Evolutionary conservation across 352 stramenopile species (phyloP), one percentile per base, ranked within the genome.

Genomic region (Peronospora destructor): DNA sequence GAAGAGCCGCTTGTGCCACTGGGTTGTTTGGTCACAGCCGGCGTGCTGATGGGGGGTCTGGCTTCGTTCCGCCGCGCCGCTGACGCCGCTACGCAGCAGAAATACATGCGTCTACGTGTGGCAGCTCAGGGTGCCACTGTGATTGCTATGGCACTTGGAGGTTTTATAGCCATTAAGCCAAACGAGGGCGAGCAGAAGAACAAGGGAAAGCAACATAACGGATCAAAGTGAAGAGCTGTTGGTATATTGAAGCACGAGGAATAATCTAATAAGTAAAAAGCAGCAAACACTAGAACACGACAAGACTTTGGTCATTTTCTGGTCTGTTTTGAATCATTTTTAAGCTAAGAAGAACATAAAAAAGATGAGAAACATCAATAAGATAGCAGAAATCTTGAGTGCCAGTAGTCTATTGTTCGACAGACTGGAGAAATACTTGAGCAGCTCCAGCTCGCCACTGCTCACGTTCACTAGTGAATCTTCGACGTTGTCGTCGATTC

Each of bases 311-410:
- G 49, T 50, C 48, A 53, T 35, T 53, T 26, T 26, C 23, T 36
- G 6, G 13, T 14, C 4, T 14, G 4, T 8, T 36, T n/a, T 16
- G 11, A 36, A 3, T 43, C 12, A 2, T 28, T 21, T 55, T 77
- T 87, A 92, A 41, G 82, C 82, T 61, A 92, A 68, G 56, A 92
- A 84, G 62, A 91, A 89, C 73, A 91, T 87, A 66, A 92, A 92
- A 66, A 92, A 89, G 63, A 92, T 70, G 55, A 92, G 65, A 43
- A 92, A 92, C 34, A 89, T 59, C 51, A 92, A 85, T 73, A 92
- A 86, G 66, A 92, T 88, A 68, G 73, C 75, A 25, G 71, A 86
- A 34, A 92, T 64, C 68, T 92, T 92, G 68, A 89, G 65, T 54
- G 78, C 80, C 61, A 92, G 65, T 64, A 88, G 67, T 73, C 76